phyloP scores from a whole-genome alignment of 2,329 filamentous ascomycete genomes.

The Aspergillus pseudotamarii region DNA sequence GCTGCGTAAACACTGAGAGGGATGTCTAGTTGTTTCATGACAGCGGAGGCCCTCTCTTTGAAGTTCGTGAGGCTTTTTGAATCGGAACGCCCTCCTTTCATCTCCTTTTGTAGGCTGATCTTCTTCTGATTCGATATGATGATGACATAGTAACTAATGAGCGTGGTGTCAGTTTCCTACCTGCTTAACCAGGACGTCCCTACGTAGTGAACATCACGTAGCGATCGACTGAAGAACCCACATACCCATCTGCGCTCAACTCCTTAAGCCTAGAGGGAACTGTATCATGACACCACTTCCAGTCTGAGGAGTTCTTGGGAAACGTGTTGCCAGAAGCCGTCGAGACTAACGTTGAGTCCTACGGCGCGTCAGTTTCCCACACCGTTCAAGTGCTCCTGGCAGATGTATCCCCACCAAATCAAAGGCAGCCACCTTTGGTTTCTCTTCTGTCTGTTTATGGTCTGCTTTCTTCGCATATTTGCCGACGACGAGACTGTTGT shows the following conservation, averaged over 20 bases:
- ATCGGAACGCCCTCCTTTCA: slow-evolving; percentile 69
- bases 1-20: slow-evolving; percentile 84
- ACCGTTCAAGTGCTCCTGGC: neutral
- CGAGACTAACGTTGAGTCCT: slow-evolving; percentile 86
- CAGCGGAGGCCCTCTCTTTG: slow-evolving; percentile 74
- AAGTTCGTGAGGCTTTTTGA: slow-evolving; percentile 74
- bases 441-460: slow-evolving; percentile 17
- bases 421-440: slow-evolving; percentile 48
- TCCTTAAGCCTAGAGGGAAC: slow-evolving; percentile 70
- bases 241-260: slow-evolving; percentile 71
- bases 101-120: slow-evolving; percentile 71
- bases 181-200: neutral
- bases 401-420: slow-evolving; percentile 42
- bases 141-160: slow-evolving; percentile 68
- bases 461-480: slow-evolving; percentile 58
- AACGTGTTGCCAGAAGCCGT: slow-evolving; percentile 82
- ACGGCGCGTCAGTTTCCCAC: slow-evolving; percentile 4
- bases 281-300: slow-evolving; percentile 86
- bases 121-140: slow-evolving; percentile 90
- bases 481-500: slow-evolving; percentile 75
- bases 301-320: slow-evolving; percentile 70
- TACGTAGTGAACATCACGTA: neutral
- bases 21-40: slow-evolving; percentile 69
- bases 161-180: neutral
- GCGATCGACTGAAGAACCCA: neutral